Conservation (phyloP, 805 yeast genomes). For the Wickerhamiella qilinensis region DNA sequence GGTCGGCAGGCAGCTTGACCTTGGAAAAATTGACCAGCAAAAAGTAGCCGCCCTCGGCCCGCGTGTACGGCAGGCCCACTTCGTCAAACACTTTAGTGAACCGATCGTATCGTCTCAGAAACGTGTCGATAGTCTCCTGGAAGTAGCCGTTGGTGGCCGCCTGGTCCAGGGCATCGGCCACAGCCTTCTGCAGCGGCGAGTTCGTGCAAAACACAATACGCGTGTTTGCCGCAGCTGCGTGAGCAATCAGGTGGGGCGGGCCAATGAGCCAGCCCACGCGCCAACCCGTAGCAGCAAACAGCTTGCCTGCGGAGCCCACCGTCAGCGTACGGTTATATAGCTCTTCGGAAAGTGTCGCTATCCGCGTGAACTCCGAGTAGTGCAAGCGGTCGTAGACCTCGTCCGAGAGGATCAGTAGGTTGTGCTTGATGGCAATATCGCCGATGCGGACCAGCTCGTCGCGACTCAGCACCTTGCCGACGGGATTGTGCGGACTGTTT, state of each 20-base stretch:
- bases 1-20: constrained; percentile 61
- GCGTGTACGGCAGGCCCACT: constrained; percentile 74
- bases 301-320: constrained; percentile 94
- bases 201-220: constrained; percentile 87
- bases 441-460: constrained; percentile 68
- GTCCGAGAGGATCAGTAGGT: constrained; percentile 70
- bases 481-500: constrained; percentile 93
- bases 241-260: constrained; percentile 60
- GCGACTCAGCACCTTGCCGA: constrained; percentile 73
- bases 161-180: constrained; percentile 54
- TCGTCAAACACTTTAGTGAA: constrained; percentile 72
- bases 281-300: constrained; percentile 99
- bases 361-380: constrained; percentile 62
- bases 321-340: constrained; percentile 65
- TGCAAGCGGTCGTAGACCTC: constrained; percentile 90
- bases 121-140: constrained; percentile 48
- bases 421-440: constrained; percentile 66
- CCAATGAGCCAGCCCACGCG: constrained; percentile 95
- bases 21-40: constrained; percentile 75
- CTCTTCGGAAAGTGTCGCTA: constrained; percentile 71
- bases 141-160: constrained; percentile 55
- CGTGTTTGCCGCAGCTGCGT: constrained; percentile 79
- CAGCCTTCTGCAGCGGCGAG: constrained; percentile 84
- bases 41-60: constrained; percentile 88
- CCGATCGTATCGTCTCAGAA: constrained; percentile 54